A percentile compares a stretch with the other conserved stretches of the same genome.
Evolutionary conservation across 768 basidiomycete species (phyloP).

Genomic region (Xerocomellus dryophilus): DNA sequence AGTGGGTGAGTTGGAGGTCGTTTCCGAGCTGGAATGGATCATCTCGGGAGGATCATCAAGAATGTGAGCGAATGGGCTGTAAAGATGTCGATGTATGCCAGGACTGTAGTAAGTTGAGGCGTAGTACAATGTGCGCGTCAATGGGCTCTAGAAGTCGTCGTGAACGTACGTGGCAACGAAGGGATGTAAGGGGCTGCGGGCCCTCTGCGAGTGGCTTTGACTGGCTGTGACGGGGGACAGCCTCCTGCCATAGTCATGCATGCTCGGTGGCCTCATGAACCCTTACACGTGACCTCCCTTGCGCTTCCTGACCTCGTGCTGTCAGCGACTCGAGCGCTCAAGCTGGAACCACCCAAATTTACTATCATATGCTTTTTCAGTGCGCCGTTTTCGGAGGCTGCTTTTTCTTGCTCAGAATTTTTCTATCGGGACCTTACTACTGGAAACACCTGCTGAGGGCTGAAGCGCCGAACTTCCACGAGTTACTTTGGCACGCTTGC

Average conservation of each 20-base stretch:
- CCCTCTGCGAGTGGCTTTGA: neutral
- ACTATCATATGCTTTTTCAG: no score
- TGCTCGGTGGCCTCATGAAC: neutral
- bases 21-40: conserved; percentile 36
- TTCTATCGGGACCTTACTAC: no score
- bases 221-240: conserved; percentile 9
- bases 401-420: no score
- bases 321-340: no score
- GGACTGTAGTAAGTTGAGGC: neutral
- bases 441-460: no score
- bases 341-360: no score
- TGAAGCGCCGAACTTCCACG: no score
- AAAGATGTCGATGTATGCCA: neutral
- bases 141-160: neutral
- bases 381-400: no score
- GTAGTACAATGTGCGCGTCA: neutral
- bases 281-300: conserved; percentile 15
- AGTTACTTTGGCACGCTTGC: no score
- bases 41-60: conserved; percentile 25
- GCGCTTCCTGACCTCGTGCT: no score
- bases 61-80: neutral
- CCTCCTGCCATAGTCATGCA: neutral
- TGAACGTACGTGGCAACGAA: neutral
- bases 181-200: neutral
- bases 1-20: conserved; percentile 34